Percentiles rank a stretch among this genome's conserved stretches.
Evolutionary conservation across 2,329 filamentous ascomycete species (phyloP).

Genomic region (Clonostachys solani): DNA sequence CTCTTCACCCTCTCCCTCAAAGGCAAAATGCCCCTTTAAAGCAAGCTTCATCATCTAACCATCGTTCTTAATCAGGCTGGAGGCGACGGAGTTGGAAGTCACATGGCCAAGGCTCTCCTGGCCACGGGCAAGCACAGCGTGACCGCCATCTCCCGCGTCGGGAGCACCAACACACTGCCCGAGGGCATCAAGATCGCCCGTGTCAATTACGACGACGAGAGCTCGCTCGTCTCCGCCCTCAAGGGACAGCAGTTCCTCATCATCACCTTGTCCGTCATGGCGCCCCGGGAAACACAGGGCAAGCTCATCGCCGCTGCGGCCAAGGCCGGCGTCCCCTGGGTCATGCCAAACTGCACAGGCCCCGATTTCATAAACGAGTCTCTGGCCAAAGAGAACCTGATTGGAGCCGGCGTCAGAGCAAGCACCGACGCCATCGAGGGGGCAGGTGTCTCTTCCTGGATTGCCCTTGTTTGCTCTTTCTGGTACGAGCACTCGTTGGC

Average conservation of each 20-base stretch:
- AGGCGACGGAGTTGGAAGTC: slow-evolving; percentile 28
- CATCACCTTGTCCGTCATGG: slow-evolving; percentile 38
- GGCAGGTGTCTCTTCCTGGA: slow-evolving; percentile 12
- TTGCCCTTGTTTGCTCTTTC: slow-evolving; percentile 36
- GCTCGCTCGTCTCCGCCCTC: slow-evolving; percentile 41
- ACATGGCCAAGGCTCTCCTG: slow-evolving; percentile 33
- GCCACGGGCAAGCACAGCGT: slow-evolving; percentile 42
- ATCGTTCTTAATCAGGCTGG: slow-evolving; percentile 24
- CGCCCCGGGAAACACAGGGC: slow-evolving; percentile 32
- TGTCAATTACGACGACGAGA: slow-evolving; percentile 37
- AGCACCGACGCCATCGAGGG: slow-evolving; percentile 30
- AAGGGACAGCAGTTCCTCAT: slow-evolving; percentile 48
- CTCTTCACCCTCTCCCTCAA: background rate
- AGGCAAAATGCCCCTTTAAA: background rate
- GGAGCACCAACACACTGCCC: slow-evolving; percentile 33
- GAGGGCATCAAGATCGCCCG: slow-evolving; percentile 30
- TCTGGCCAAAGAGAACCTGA: slow-evolving; percentile 21
- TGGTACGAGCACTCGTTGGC: slow-evolving; percentile 49
- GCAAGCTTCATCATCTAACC: background rate
- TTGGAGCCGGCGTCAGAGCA: background rate
- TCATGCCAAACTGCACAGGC: slow-evolving; percentile 45
- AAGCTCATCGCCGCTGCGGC: slow-evolving; percentile 44
- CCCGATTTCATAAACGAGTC: slow-evolving; percentile 19
- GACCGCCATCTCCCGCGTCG: slow-evolving; percentile 43
- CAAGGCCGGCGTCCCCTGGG: slow-evolving; percentile 42